Evolutionary conservation across 495 filamentous ascomycete species (phyloP).

Genomic region (Thermothielavioides terrestris): DNA sequence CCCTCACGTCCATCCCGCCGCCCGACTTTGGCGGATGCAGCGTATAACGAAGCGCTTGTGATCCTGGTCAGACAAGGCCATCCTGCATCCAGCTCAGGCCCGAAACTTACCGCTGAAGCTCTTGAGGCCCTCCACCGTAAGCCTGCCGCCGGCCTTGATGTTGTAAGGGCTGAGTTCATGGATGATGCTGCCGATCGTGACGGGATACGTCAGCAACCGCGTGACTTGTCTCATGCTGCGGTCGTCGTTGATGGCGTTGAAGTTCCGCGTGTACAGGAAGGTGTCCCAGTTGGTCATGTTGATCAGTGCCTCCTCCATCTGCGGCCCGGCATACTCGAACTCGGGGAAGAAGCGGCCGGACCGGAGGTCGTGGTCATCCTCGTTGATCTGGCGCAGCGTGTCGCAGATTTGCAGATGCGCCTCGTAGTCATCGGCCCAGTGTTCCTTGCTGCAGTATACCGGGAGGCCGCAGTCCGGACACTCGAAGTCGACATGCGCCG

Average conservation of each 20-base stretch:
- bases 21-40: constrained; percentile 80
- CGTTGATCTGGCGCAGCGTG: constrained; percentile 81
- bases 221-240: constrained; percentile 85
- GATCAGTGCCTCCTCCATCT: constrained; percentile 82
- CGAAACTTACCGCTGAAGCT: constrained; percentile 79
- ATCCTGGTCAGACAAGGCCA: background rate
- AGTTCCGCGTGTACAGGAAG: constrained; percentile 80
- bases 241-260: constrained; percentile 79
- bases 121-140: constrained; percentile 83
- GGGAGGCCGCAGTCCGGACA: constrained; percentile 96
- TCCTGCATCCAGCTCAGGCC: too few species aligned
- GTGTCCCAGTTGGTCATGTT: constrained; percentile 99
- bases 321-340: constrained; percentile 78
- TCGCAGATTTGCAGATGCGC: constrained; percentile 88
- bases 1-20: constrained; percentile 63
- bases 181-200: constrained; percentile 82
- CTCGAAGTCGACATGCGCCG: constrained; percentile 80
- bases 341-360: constrained; percentile 89
- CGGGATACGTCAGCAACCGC: constrained; percentile 82
- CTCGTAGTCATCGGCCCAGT: constrained; percentile 94
- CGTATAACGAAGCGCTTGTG: constrained; percentile 76
- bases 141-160: constrained; percentile 57
- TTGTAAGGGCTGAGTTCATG: constrained; percentile 91
- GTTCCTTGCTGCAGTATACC: constrained; percentile 82
- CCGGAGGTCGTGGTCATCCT: constrained; percentile 92